Base-by-base conservation (phyloP, 257 asterid genomes). In the Craterostigma plantagineum region DNA sequence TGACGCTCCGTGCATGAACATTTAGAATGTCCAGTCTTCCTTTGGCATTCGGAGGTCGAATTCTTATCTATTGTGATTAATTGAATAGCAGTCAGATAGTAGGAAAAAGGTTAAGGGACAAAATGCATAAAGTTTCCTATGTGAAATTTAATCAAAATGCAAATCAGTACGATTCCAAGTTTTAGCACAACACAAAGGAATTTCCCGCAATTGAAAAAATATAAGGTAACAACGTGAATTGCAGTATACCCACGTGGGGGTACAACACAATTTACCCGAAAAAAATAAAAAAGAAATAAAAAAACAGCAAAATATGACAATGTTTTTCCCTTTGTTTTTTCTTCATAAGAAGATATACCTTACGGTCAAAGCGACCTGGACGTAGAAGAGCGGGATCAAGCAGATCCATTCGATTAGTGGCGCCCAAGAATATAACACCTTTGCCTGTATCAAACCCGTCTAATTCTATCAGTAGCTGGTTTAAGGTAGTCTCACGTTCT, bases 351-450 rank as follows among this genome's bases (percentile, higher is more conserved):
- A 40, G 17, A 40, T 7, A 8, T 58, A 83, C 99, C 95, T 90
- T 90, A 45, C 99, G 94, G 60, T 83, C 95, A 67, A 90, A 90
- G 42, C 99, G 94, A 62, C 99, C 99, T 54, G 99, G 99, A 65
- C 99, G 95, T 41, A 90, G 94, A 72, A 83, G 95, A 46, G 99
- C 99, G 4, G 99, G 99, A 58, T 90, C 99, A 46, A 90, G 67
- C 70, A 90, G 73, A 72, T 90, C 99, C 79, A 34, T 83, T 52
- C 99, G 65, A 65, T 90, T 90, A 35, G 99, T 90, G 59, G 99
- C 99, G 58, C 92, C 99, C 65, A 90, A 67, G 54, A 90, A 90
- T 51, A 90, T 90, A 44, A 90, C 95, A 35, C 95, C 99, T 79
- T 90, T 83, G 53, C 99, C 94, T 37, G 99, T 83, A 68, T 90